phyloP scores from a whole-genome alignment of 106 monocot species.

The Hemerocallis citrina region DNA sequence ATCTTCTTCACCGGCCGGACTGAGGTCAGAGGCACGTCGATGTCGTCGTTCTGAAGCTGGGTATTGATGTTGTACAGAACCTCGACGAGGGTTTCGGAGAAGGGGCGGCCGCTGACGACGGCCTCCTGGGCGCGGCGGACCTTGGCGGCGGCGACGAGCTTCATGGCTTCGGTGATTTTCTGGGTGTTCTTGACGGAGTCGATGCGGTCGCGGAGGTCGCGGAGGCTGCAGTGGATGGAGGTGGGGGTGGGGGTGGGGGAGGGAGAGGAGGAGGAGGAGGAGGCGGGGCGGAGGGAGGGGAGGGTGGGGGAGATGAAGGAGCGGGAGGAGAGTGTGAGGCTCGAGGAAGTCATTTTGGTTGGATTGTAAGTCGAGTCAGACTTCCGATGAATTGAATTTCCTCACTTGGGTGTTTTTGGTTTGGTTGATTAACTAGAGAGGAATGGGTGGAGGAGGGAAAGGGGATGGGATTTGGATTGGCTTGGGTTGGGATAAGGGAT shows the following conservation, averaged over 20 bases:
- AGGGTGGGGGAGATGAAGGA: conserved; percentile 5
- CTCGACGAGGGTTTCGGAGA: conserved; percentile 90
- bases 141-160: conserved; percentile 95
- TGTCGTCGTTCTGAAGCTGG: conserved; percentile 82
- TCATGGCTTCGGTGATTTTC: conserved; percentile 99
- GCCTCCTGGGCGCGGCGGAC: conserved; percentile 89
- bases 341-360: conserved; percentile 13
- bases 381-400: too few species aligned
- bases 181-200: conserved; percentile 85
- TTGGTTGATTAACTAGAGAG: too few species aligned
- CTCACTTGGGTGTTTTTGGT: too few species aligned
- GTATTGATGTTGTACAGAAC: conserved; percentile 94
- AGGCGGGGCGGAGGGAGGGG: conserved; percentile 16
- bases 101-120: conserved; percentile 82
- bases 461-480: too few species aligned
- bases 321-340: conserved; percentile 17
- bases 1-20: conserved; percentile 81
- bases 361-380: too few species aligned
- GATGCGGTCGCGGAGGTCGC: conserved; percentile 77
- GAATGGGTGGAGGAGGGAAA: too few species aligned
- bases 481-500: too few species aligned
- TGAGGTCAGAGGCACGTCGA: conserved; percentile 73
- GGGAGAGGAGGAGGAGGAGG: neutral
- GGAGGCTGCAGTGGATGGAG: conserved; percentile 23
- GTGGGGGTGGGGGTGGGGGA: neutral